Conservation (phyloP, 441 rosid species). For the Populus trichocarpa region DNA sequence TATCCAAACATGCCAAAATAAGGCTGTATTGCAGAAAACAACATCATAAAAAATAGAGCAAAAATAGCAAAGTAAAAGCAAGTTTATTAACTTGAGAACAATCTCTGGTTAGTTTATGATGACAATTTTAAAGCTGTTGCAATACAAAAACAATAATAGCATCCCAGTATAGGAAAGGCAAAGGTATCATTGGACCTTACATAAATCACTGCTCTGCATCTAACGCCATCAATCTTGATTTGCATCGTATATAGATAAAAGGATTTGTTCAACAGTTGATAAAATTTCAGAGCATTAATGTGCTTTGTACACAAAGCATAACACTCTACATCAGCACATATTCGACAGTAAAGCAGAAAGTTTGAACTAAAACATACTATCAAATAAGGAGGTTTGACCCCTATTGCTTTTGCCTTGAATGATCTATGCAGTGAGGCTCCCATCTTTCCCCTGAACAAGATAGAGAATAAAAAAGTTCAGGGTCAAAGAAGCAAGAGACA, state of each 20-base stretch:
- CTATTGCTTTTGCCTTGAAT: conserved; percentile 32
- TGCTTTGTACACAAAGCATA: too few relatives aligned
- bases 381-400: conserved; percentile 70
- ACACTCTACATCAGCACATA: too few relatives aligned
- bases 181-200: too few relatives aligned
- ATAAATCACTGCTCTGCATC: too few relatives aligned
- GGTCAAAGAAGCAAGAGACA: too few relatives aligned
- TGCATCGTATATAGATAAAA: too few relatives aligned
- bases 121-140: neutral
- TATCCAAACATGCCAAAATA: conserved; percentile 85
- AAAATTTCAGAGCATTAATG: too few relatives aligned
- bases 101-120: neutral
- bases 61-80: conserved; percentile 4
- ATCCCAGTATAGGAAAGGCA: neutral
- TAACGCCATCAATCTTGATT: too few relatives aligned
- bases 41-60: conserved; percentile 9
- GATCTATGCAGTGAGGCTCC: too few relatives aligned
- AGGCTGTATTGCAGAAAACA: conserved; percentile 38
- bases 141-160: neutral
- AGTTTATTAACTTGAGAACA: neutral
- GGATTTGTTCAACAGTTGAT: too few relatives aligned
- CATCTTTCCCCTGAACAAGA: too few relatives aligned
- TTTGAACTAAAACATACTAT: conserved; percentile 31
- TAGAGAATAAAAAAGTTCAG: too few relatives aligned
- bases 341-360: neutral